Percentiles rank a stretch among this genome's conserved stretches.
These are phyloP conservation scores for Cordyceps pruinosa DNA, from an alignment of 2,329 filamentous ascomycete species.

Conservation along the genomic window DNA sequence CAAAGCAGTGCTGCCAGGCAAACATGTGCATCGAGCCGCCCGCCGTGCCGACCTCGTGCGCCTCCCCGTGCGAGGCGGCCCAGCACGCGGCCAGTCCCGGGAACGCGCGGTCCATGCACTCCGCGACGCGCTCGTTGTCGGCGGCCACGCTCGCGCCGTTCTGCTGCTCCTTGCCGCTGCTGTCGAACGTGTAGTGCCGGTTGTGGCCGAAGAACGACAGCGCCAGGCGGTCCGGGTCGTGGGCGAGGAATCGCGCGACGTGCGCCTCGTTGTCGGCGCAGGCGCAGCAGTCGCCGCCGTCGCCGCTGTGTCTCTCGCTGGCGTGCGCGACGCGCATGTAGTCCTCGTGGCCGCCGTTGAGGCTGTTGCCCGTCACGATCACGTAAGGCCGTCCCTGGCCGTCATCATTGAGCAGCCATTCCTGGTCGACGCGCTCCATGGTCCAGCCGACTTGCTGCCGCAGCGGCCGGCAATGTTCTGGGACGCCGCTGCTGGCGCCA, in stretches of 20 bases:
- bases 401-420: neutral
- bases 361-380: neutral
- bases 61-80: neutral
- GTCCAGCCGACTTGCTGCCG: neutral
- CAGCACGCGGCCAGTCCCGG: neutral
- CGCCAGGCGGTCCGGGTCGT: neutral
- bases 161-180: neutral
- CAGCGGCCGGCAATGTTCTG: neutral
- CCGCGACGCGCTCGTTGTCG: neutral
- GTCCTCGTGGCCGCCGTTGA: neutral
- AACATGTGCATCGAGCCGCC: neutral
- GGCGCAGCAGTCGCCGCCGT: neutral
- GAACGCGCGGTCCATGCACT: neutral
- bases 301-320: neutral
- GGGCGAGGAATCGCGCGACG: neutral
- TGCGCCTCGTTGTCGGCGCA: neutral
- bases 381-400: neutral
- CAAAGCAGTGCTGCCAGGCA: neutral
- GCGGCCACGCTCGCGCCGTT: neutral
- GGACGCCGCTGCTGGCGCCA: neutral
- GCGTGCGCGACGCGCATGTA: neutral
- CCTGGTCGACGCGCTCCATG: neutral
- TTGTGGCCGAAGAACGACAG: neutral
- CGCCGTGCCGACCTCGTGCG: neutral
- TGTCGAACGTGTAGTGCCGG: neutral